Conservation (phyloP, 1,284 basidiomycete genomes). For the Stygiomarasmius scandens region DNA sequence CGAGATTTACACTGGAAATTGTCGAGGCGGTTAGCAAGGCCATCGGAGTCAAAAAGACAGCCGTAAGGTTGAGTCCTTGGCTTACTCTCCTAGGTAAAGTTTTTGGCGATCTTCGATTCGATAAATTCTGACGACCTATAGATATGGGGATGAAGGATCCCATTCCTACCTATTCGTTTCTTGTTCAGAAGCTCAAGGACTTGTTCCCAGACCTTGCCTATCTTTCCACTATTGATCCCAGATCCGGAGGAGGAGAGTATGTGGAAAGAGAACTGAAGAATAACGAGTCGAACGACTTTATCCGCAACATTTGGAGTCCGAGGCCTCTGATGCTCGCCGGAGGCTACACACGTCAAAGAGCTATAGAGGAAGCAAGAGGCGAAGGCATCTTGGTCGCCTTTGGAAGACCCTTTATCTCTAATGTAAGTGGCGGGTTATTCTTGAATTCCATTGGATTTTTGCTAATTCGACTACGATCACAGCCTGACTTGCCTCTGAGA, state of each 20-base stretch:
- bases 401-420: slow-evolving; percentile 50
- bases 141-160: no score
- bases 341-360: slow-evolving; percentile 28
- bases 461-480: background rate
- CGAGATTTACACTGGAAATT: slow-evolving; percentile 45
- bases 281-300: slow-evolving; percentile 27
- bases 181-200: slow-evolving; percentile 38
- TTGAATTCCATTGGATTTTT: background rate
- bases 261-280: background rate
- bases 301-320: slow-evolving; percentile 30
- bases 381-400: slow-evolving; percentile 44
- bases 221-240: slow-evolving; percentile 50
- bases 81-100: slow-evolving; percentile 5
- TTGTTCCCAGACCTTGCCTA: slow-evolving; percentile 48
- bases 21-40: slow-evolving; percentile 40
- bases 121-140: slow-evolving; percentile 28
- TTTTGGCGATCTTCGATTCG: background rate
- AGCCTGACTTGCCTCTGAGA: no score
- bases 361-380: slow-evolving; percentile 25
- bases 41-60: slow-evolving; percentile 39
- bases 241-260: slow-evolving; percentile 24
- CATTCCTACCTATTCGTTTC: slow-evolving; percentile 42
- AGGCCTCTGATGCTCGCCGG: slow-evolving; percentile 37
- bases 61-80: slow-evolving; percentile 56
- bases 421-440: slow-evolving; percentile 27